phyloP scores from a whole-genome alignment of 129 eudicot species.

The Smallanthus sonchifolius region DNA sequence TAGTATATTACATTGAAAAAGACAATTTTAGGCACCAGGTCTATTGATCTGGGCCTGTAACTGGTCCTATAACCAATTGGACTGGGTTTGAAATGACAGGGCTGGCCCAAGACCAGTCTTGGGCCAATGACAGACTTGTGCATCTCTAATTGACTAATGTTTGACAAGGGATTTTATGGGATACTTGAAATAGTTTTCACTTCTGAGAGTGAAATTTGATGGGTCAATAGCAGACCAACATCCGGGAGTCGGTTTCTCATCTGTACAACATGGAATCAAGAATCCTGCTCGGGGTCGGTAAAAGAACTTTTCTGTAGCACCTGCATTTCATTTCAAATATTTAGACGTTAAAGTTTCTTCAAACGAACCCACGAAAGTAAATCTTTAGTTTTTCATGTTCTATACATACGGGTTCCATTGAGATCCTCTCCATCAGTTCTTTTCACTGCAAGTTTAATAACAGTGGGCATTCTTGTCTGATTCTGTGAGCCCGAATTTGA shows the following conservation, averaged over 20 bases:
- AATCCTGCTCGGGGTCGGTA: conserved; percentile 80
- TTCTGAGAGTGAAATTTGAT: conserved; percentile 69
- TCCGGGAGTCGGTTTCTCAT: conserved; percentile 58
- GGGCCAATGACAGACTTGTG: background rate
- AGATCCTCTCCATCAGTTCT: conserved; percentile 56
- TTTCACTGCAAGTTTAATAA: conserved; percentile 63
- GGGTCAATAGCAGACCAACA: conserved; percentile 80
- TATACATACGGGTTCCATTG: conserved; percentile 44
- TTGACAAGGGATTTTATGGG: background rate
- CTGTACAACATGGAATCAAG: conserved; percentile 59
- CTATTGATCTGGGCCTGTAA: background rate
- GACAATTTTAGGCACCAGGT: background rate
- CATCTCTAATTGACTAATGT: background rate
- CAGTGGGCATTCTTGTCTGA: conserved; percentile 51
- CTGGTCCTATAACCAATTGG: background rate
- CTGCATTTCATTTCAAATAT: conserved; percentile 35
- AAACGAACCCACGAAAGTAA: background rate
- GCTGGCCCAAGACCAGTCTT: background rate
- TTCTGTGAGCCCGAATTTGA: conserved; percentile 37
- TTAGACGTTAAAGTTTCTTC: background rate
- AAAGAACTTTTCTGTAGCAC: conserved; percentile 54
- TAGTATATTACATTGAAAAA: background rate
- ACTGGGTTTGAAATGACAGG: background rate
- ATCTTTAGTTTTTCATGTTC: background rate
- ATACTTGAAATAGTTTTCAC: conserved; percentile 75